A percentile compares a stretch with the other conserved stretches of the same genome.
Conservation (phyloP, 305 asterid genomes). For the Solanum chacoense region DNA sequence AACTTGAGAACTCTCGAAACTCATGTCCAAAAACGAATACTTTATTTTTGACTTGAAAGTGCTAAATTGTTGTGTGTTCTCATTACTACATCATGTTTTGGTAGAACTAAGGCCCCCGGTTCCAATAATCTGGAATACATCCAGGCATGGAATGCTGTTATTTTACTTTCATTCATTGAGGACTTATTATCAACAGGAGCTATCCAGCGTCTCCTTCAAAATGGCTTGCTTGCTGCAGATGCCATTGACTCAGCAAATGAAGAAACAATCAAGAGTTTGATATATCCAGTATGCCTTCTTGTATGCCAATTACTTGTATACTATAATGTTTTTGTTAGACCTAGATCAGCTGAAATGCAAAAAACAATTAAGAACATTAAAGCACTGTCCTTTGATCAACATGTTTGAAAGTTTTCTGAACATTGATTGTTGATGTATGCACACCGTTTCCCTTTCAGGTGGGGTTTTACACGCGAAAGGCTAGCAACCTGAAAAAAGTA, state of each 20-base stretch:
- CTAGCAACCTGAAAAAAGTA: conserved; percentile 78
- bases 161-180: not conserved
- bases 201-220: conserved; percentile 70
- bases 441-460: conserved; percentile 37
- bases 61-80: not conserved
- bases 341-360: conserved; percentile 3
- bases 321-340: not conserved
- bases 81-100: not conserved
- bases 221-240: conserved; percentile 67
- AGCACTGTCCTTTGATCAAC: not conserved
- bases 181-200: conserved; percentile 53
- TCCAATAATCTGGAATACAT: not conserved
- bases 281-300: conserved; percentile 58
- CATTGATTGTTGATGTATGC: not conserved
- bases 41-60: not conserved
- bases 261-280: conserved; percentile 53
- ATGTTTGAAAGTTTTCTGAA: not conserved
- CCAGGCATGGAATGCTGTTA: not conserved
- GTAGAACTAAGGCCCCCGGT: not conserved
- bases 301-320: not conserved
- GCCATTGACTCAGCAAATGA: conserved; percentile 61
- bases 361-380: not conserved
- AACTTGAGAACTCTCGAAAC: not conserved
- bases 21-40: not conserved
- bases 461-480: conserved; percentile 95